Percentiles rank a stretch among this genome's conserved stretches.
Evolutionary conservation across 2,329 filamentous ascomycete species (phyloP).

Genomic region (Diaporthe sp.): DNA sequence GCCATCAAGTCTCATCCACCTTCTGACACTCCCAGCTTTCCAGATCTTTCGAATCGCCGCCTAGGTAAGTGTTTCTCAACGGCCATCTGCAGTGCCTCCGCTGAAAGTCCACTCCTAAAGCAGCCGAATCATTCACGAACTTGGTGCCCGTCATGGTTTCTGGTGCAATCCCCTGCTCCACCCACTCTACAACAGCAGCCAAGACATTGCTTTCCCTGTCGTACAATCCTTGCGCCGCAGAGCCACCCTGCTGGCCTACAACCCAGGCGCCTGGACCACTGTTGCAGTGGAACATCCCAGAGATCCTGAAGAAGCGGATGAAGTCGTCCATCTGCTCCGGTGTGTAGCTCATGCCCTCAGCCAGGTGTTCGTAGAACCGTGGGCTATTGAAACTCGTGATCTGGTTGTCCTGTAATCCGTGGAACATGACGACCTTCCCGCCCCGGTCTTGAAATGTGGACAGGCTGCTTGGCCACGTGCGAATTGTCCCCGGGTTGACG

Average conservation of each 20-base stretch:
- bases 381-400: conserved; percentile 60
- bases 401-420: conserved; percentile 59
- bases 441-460: conserved; percentile 53
- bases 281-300: conserved; percentile 65
- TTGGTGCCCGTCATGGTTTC: conserved; percentile 48
- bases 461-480: conserved; percentile 53
- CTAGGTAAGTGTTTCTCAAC: conserved; percentile 40
- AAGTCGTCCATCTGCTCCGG: conserved; percentile 56
- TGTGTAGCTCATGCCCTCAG: conserved; percentile 55
- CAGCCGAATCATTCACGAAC: conserved; percentile 41
- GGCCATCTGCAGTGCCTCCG: conserved; percentile 44
- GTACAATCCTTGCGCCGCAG: conserved; percentile 43
- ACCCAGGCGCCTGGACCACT: conserved; percentile 58
- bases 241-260: conserved; percentile 47
- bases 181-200: conserved; percentile 62
- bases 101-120: conserved; percentile 39
- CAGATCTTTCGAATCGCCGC: conserved; percentile 36
- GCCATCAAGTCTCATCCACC: neutral
- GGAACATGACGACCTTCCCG: conserved; percentile 62
- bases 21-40: conserved; percentile 42
- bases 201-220: conserved; percentile 59
- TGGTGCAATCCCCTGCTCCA: conserved; percentile 58
- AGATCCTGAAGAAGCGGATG: conserved; percentile 66
- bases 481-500: conserved; percentile 45
- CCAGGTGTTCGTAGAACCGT: conserved; percentile 63